A percentile compares a stretch with the other conserved stretches of the same genome.
Conservation (phyloP, 73 alveolate species). For the Paramecium pentaurelia region DNA sequence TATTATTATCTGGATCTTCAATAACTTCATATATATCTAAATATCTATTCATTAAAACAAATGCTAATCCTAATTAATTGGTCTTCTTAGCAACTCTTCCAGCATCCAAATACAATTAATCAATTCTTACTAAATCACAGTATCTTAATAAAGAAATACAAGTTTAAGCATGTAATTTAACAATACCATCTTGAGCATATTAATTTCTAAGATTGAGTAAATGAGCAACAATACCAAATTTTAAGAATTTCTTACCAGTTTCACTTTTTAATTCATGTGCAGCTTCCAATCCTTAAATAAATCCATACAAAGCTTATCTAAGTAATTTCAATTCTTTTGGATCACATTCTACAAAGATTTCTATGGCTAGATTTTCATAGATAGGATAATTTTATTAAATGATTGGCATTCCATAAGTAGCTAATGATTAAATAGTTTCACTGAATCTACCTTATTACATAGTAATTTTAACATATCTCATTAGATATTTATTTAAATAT, state of each 20-base stretch:
- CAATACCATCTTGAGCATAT: constrained; percentile 78
- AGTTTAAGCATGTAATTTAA: constrained; percentile 82
- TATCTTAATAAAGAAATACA: constrained; percentile 94
- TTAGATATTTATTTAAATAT: constrained; percentile 83
- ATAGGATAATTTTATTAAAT: constrained; percentile 82
- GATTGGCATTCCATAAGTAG: constrained; percentile 93
- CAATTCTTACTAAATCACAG: constrained; percentile 96
- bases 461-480: constrained; percentile 82
- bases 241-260: constrained; percentile 80
- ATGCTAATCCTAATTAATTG: constrained; percentile 84
- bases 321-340: constrained; percentile 87
- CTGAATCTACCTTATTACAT: constrained; percentile 91
- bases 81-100: constrained; percentile 95
- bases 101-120: constrained; percentile 97
- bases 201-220: constrained; percentile 80
- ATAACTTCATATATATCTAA: constrained; percentile 97
- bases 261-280: constrained; percentile 80
- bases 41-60: constrained; percentile 93
- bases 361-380: constrained; percentile 94
- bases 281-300: constrained; percentile 81
- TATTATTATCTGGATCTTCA: constrained; percentile 92
- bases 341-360: constrained; percentile 94
- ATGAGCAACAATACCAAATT: constrained; percentile 81
- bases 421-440: constrained; percentile 90
- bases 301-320: constrained; percentile 83